Evolutionary conservation across 345 rosid genomes (phyloP), one percentile per base, ranked within the genome.

Genomic region (Salix dunnii): DNA sequence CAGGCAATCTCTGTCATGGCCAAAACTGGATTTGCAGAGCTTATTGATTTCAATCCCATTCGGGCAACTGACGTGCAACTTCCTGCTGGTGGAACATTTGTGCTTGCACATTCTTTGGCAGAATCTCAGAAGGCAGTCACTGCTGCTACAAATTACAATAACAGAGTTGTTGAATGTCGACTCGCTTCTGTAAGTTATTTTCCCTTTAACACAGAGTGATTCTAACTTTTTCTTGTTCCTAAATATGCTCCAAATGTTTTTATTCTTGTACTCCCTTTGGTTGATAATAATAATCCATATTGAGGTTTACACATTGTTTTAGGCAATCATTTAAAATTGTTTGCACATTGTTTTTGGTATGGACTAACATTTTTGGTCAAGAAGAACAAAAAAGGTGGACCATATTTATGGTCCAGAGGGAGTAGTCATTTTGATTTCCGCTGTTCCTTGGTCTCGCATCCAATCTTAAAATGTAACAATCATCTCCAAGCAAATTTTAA

Each of bases 1-100:
- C 84, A 96, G 99, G 99, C 99, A 67, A 96, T 96, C 85, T 96
- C 98, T 48, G 86, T 96, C 42, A 96, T 92, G 99, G 99, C 98
- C 49, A 89, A 91, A 86, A 60, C 83, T 76, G 99, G 98, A 30
- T 96, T 96, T 87, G 99, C 99, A 12, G 99, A 96, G 88, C 97
- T 96, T 75, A 96, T 96, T 84, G 99, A 96, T 86, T 96, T 96
- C 86, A 96, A 96, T 73, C 99, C 99, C 74, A 88, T 96, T 67
- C 90, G 89, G 20, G 99, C 97, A 83, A 96, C 98, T 69, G 99
- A 96, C 76, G 97, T 96, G 78, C 79, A 94, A 85, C 98, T 94
- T 85, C 99, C 98, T 82, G 82, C 83, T 74, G 98, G 97, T n/a
- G 99, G 98, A 1, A 91, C 90, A 77, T 96, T 96, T 84, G 90